Base-by-base conservation (phyloP, 768 basidiomycete species). In the Lentinula lateritia region DNA sequence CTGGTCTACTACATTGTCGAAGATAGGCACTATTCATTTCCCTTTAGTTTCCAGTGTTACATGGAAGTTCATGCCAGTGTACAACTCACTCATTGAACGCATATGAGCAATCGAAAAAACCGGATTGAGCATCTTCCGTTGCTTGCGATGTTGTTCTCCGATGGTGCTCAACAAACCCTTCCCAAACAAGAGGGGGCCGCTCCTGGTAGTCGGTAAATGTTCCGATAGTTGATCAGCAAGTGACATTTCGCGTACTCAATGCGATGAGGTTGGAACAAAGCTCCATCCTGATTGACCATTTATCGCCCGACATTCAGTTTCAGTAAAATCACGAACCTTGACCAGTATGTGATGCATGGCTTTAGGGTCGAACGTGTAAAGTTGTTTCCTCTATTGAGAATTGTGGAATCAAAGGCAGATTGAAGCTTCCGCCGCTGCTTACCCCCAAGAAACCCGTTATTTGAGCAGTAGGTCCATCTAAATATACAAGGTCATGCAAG, bases 71-170 rank as follows among this genome's bases (percentile, higher is more conserved):
- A 56, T 13, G 34, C 15, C 28, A 66, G 63, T 28, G 28, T 28
- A 28, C 28, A 28, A 28, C 73, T 71, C n/a, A 73, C 66, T n/a
- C 66, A 74, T 66, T 13, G 69, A 61, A 28, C 75, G 74, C 64
- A 76, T 66, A 54, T 72, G 72, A 18, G 68, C 69, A 16, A 64
- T 65, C 16, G 74, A 74, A 63, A 76, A 77, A 12, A 74, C 70
- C 0, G 72, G 70, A 41, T 75, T 75, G 52, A 77, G 67, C 64
- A 76, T 66, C 63, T 74, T 74, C 34, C 74, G 68, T 63, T 76
- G 74, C 38, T 63, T 70, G 53, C 68, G 62, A 57, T 75, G 74
- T 18, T 66, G 69, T 16, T 71, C 66, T 35, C 59, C 59, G 3
- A 28, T 32, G 10, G 58, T 59, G 18, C 8, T 48, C 45, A 59